Evolutionary conservation across 345 rosid genomes (phyloP).

Genomic region (Boechera stricta): DNA sequence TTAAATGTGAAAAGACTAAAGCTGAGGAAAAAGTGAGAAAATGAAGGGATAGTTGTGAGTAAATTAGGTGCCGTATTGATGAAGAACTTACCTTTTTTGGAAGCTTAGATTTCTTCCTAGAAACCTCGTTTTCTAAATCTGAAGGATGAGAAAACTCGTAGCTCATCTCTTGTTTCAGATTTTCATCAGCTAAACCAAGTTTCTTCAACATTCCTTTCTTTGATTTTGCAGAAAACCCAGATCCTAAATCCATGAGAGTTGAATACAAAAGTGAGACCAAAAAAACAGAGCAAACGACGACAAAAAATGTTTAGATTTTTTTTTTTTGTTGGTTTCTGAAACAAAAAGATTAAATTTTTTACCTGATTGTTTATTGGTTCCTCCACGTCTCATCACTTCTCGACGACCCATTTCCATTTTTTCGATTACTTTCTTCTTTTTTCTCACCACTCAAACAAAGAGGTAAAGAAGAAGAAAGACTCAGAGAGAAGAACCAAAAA

Average conservation of each 20-base stretch:
- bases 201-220: conserved; percentile 63
- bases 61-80: conserved; percentile 17
- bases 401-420: conserved; percentile 63
- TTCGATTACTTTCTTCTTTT: neutral
- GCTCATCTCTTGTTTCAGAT: conserved; percentile 49
- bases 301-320: conserved; percentile 34
- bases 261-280: conserved; percentile 6
- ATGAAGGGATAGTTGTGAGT: neutral
- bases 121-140: conserved; percentile 43
- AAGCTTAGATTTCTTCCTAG: conserved; percentile 56
- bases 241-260: conserved; percentile 40
- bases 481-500: neutral
- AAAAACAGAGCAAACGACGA: conserved; percentile 27
- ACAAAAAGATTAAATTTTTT: conserved; percentile 27
- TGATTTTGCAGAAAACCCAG: conserved; percentile 54
- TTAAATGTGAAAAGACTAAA: neutral
- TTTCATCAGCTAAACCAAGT: conserved; percentile 54
- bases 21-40: neutral
- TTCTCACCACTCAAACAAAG: conserved; percentile 21
- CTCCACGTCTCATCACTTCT: conserved; percentile 68
- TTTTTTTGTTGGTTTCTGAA: conserved; percentile 34
- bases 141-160: conserved; percentile 34
- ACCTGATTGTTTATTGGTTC: conserved; percentile 63
- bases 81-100: conserved; percentile 55
- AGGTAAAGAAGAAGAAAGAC: neutral